phyloP scores from a whole-genome alignment of 2,329 filamentous ascomycete species.

The Ophiocordyceps camponoti-leonardi region DNA sequence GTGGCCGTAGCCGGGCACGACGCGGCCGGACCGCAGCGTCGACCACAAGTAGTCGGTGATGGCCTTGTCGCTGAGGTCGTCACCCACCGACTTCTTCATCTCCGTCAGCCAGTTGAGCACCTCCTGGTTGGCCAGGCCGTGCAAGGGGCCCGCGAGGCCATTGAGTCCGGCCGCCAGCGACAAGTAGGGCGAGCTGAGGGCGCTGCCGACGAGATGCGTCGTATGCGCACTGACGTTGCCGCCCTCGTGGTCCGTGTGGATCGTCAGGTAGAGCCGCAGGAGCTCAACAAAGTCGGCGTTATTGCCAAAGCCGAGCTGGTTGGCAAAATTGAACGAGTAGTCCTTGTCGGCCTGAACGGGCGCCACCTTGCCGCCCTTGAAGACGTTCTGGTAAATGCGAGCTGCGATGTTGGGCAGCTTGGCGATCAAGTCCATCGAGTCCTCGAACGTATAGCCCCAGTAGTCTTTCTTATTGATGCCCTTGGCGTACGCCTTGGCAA shows the following conservation, averaged over 20 bases:
- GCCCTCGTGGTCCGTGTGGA: slow-evolving; percentile 99
- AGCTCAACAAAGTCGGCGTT: slow-evolving; percentile 97
- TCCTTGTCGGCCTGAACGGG: slow-evolving; percentile 97
- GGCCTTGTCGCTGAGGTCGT: slow-evolving; percentile 87
- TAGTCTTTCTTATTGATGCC: slow-evolving; percentile 99
- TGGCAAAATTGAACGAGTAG: slow-evolving; percentile 98
- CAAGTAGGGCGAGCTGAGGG: slow-evolving; percentile 93
- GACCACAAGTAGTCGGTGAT: slow-evolving; percentile 99
- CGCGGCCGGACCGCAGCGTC: slow-evolving; percentile 86
- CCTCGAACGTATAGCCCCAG: slow-evolving; percentile 99
- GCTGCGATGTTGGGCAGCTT: slow-evolving; percentile 97
- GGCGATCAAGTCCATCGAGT: slow-evolving; percentile 98
- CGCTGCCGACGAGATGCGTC: slow-evolving; percentile 91
- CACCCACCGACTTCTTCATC: slow-evolving; percentile 92
- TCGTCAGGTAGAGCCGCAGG: slow-evolving; percentile 97
- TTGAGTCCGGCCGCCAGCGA: slow-evolving; percentile 93
- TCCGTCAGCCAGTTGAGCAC: slow-evolving; percentile 97
- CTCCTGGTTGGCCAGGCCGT: slow-evolving; percentile 99
- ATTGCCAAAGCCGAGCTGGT: slow-evolving; percentile 91
- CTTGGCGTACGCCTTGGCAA: slow-evolving; percentile 97
- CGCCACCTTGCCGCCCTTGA: slow-evolving; percentile 98
- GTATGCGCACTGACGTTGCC: slow-evolving; percentile 98
- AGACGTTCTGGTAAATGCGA: slow-evolving; percentile 99
- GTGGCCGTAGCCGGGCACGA: slow-evolving; percentile 96
- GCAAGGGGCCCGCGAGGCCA: slow-evolving; percentile 92